Conservation (phyloP, 1,284 basidiomycete species). For the Pyrrhoderma noxium region DNA sequence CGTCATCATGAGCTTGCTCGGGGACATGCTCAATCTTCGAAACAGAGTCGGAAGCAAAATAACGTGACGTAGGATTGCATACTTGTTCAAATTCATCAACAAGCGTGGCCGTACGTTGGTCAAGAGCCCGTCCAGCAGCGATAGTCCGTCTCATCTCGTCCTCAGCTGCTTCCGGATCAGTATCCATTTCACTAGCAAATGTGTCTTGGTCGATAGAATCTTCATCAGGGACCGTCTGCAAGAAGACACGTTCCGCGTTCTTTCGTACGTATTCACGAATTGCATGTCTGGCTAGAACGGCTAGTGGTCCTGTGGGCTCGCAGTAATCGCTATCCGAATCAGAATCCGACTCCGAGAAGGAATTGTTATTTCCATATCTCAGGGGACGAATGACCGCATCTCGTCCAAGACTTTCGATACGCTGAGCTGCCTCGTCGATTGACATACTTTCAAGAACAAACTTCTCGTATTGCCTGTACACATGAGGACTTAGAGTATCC, state of each 20-base stretch:
- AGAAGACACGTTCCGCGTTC: slow-evolving; percentile 45
- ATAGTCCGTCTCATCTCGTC: slow-evolving; percentile 39
- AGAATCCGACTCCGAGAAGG: not conserved
- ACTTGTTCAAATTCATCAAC: slow-evolving; percentile 48
- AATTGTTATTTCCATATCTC: not conserved
- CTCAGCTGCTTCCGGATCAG: slow-evolving; percentile 23
- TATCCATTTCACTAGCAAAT: slow-evolving; percentile 17
- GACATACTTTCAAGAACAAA: slow-evolving; percentile 46
- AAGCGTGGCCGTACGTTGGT: slow-evolving; percentile 46
- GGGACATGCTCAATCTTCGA: not conserved
- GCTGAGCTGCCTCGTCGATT: slow-evolving; percentile 40
- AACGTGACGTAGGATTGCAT: slow-evolving; percentile 26
- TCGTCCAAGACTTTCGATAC: slow-evolving; percentile 28
- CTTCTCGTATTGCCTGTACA: slow-evolving; percentile 40
- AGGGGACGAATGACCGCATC: slow-evolving; percentile 19
- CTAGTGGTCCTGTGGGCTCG: slow-evolving; percentile 31
- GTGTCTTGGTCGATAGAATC: slow-evolving; percentile 3
- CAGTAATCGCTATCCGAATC: not conserved
- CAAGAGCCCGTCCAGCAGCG: slow-evolving; percentile 52
- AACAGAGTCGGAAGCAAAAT: not conserved
- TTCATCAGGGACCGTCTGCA: slow-evolving; percentile 36
- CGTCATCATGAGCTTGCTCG: slow-evolving; percentile 1
- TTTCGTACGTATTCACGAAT: slow-evolving; percentile 43
- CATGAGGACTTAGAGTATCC: slow-evolving; percentile 27
- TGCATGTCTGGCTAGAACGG: slow-evolving; percentile 41